Conservation (phyloP, 305 asterid genomes). For the Andrographis paniculata region DNA sequence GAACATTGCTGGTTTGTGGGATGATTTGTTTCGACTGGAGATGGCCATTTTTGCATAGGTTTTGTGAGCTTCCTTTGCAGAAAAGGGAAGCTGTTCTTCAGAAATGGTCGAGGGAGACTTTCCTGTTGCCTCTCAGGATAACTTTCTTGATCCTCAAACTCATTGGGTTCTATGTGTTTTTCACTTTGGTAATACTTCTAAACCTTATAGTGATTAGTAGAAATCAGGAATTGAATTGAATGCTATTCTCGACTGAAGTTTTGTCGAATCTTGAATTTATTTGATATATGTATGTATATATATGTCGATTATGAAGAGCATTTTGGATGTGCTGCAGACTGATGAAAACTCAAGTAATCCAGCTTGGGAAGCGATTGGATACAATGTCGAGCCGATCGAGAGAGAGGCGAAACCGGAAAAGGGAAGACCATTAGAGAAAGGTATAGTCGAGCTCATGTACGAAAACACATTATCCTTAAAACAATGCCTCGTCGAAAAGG, state of each 20-base stretch:
- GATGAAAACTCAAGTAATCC: constrained; percentile 61
- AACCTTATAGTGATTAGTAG: too few relatives aligned
- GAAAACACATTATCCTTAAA: constrained; percentile 41
- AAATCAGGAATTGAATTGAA: too few relatives aligned
- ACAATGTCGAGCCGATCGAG: constrained; percentile 33
- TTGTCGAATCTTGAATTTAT: too few relatives aligned
- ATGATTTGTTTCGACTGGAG: constrained; percentile 40
- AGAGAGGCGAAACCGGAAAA: constrained; percentile 11
- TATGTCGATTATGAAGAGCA: not conserved
- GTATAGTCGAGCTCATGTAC: constrained; percentile 49
- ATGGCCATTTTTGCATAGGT: constrained; percentile 69
- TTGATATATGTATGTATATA: too few relatives aligned
- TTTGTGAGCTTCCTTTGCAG: constrained; percentile 44
- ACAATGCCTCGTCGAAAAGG: constrained; percentile 48
- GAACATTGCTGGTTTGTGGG: constrained; percentile 76
- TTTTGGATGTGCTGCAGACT: constrained; percentile 33
- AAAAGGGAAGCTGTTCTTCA: constrained; percentile 64
- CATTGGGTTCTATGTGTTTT: constrained; percentile 39
- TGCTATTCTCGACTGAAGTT: too few relatives aligned
- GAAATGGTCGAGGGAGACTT: constrained; percentile 54
- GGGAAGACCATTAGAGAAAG: constrained; percentile 66
- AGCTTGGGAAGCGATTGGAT: constrained; percentile 71
- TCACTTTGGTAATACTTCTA: constrained; percentile 43
- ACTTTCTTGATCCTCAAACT: constrained; percentile 43
- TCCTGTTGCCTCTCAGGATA: constrained; percentile 44